Base-by-base conservation (phyloP, 148 eudicot genomes). In the Chenopodium album region DNA sequence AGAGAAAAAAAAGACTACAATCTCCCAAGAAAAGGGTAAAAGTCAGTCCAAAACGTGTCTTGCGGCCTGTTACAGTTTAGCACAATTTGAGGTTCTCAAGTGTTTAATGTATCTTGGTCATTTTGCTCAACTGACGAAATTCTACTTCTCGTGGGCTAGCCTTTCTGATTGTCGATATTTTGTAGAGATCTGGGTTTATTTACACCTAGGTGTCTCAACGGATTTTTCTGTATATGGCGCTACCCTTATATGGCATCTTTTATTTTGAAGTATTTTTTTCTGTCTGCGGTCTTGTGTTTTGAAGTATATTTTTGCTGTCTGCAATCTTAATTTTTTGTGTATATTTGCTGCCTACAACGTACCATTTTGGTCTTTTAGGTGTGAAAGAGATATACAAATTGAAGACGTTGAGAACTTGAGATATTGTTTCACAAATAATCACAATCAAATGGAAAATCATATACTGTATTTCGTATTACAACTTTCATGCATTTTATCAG, bases 1-100 rank as follows among this genome's bases (percentile, higher is more conserved):
- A 85, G 80, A 85, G 79, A 77, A 82, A 70, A 72, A 76, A 77
- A 32, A 80, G 81, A 34, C 81, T 9, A 76, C 75, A 37, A 2
- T 84, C 82, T 56, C 82, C 75, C 70, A 79, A 79, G 78, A 83
- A 83, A 48, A 37, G 48, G 2, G 31, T 60, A 20, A 83, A 83
- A 68, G 31, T 79, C 23, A 56, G 82, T 75, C 81, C 78, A 2
- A 79, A 67, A 28, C 75, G 68, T 16, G 47, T 71, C 46, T 50
- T 68, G 22, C 78, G 37, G 28, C 44, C 83, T 4, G 76, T 80
- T 28, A 75, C 37, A 59, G 83, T 76, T 70, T 75, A 73, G 67
- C 65, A 14, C 54, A 50, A 50, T 13, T 13, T 50, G 12, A 10
- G 54, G 54, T 50, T 50, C 54, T 50, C 54, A 50, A 50, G 54